Conservation (phyloP, 2,329 filamentous ascomycete genomes). For the Aspergillus intermedius region DNA sequence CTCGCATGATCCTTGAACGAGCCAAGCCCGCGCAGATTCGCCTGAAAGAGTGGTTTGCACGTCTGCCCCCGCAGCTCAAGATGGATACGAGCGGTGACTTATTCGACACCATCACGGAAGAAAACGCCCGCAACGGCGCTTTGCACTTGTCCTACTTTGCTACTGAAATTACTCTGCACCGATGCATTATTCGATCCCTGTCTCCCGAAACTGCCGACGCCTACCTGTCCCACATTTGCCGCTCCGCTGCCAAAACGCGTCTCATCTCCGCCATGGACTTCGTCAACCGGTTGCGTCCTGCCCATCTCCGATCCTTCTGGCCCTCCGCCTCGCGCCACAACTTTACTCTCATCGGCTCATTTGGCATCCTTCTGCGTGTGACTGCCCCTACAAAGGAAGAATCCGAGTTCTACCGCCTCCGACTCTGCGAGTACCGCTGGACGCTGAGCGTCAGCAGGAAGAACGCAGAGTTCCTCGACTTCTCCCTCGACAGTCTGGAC, state of each 20-base stretch:
- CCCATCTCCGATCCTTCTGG: conserved; percentile 88
- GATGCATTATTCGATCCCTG: conserved; percentile 81
- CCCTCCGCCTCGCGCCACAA: conserved; percentile 51
- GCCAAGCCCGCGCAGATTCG: conserved; percentile 50
- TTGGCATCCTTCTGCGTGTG: conserved; percentile 82
- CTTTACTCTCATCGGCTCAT: conserved; percentile 91
- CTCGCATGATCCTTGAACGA: conserved; percentile 45
- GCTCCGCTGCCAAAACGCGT: conserved; percentile 85
- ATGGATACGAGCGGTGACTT: conserved; percentile 46
- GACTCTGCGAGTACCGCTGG: conserved; percentile 88
- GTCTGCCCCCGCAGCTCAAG: conserved; percentile 42
- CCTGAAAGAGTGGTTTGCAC: conserved; percentile 48
- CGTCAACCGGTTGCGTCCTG: conserved; percentile 81
- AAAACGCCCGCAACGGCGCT: conserved; percentile 52
- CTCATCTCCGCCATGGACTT: conserved; percentile 97
- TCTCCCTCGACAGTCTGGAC: conserved; percentile 72
- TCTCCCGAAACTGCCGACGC: conserved; percentile 55
- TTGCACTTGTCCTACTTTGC: conserved; percentile 90
- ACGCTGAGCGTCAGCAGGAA: conserved; percentile 81
- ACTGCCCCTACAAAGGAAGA: conserved; percentile 83
- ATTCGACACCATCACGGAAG: conserved; percentile 35
- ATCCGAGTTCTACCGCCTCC: conserved; percentile 81
- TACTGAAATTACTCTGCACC: conserved; percentile 86
- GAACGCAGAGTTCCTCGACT: conserved; percentile 50
- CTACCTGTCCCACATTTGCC: conserved; percentile 86